These are phyloP conservation scores for Saxophila tyrrhenica DNA, from an alignment of 495 filamentous ascomycete species.

Conservation along the genomic window DNA sequence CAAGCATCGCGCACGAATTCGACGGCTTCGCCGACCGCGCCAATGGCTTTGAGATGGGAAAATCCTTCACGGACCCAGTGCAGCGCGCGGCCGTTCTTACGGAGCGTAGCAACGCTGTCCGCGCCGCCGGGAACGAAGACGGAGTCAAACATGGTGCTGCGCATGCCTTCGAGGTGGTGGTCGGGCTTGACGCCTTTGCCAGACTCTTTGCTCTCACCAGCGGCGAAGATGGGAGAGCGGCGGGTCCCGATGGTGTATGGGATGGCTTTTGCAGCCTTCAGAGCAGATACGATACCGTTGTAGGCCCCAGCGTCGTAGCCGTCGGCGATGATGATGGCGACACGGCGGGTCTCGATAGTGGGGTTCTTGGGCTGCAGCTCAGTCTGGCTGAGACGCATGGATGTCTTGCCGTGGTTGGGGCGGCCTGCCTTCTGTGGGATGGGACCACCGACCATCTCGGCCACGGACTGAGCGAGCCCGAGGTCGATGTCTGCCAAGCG, in stretches of 20 bases:
- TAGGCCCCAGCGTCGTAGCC: slow-evolving; percentile 63
- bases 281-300: slow-evolving; percentile 48
- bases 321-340: slow-evolving; percentile 73
- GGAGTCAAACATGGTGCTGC: slow-evolving; percentile 78
- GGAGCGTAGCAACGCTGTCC: slow-evolving; percentile 45
- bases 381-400: slow-evolving; percentile 54
- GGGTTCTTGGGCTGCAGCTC: slow-evolving; percentile 52
- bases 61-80: slow-evolving; percentile 82
- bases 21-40: slow-evolving; percentile 60
- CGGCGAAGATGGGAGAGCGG: slow-evolving; percentile 49
- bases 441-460: slow-evolving; percentile 56
- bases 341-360: slow-evolving; percentile 57
- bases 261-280: slow-evolving; percentile 51
- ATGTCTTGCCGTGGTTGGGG: slow-evolving; percentile 55
- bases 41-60: slow-evolving; percentile 68
- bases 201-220: slow-evolving; percentile 33
- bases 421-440: slow-evolving; percentile 38
- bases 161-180: slow-evolving; percentile 72
- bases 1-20: slow-evolving; percentile 49
- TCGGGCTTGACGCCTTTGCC: slow-evolving; percentile 54
- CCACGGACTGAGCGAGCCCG: slow-evolving; percentile 57
- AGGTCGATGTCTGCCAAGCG: slow-evolving; percentile 65
- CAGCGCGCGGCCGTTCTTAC: slow-evolving; percentile 62
- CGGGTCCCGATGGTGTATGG: slow-evolving; percentile 60
- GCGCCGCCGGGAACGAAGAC: slow-evolving; percentile 68